Evolutionary conservation across 495 filamentous ascomycete species (phyloP).

Genomic region (Penicillium goetzii): DNA sequence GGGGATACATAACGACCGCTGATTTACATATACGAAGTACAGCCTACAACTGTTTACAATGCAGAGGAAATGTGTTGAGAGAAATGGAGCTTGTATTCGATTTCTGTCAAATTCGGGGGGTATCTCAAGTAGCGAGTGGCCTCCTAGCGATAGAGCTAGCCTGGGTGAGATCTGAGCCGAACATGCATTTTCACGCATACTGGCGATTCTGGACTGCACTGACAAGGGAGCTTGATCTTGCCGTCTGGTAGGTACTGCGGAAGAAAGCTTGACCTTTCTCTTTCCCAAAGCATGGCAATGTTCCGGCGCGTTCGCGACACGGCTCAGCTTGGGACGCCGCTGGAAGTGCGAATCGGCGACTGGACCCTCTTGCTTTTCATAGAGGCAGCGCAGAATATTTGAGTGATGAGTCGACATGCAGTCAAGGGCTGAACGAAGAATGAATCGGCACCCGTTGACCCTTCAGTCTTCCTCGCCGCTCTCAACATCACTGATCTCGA

Average conservation of each 20-base stretch:
- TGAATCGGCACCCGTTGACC: background rate
- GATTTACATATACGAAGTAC: background rate
- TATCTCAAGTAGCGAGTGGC: constrained; percentile 18
- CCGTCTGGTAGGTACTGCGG: background rate
- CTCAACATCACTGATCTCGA: constrained; percentile 50
- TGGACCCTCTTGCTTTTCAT: constrained; percentile 19
- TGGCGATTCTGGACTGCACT: constrained; percentile 1
- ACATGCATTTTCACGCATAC: background rate
- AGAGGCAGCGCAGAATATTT: constrained; percentile 1
- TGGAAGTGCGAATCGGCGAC: constrained; percentile 16
- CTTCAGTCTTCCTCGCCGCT: constrained; percentile 49
- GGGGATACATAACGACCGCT: background rate
- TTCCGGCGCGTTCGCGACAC: background rate
- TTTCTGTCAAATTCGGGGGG: constrained; percentile 18
- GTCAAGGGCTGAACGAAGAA: constrained; percentile 8
- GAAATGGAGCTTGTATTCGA: constrained; percentile 13
- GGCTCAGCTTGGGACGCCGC: constrained; percentile 19
- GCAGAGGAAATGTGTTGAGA: background rate
- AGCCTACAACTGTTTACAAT: background rate
- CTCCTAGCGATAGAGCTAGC: background rate
- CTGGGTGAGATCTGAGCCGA: constrained; percentile 1
- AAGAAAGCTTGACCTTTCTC: background rate
- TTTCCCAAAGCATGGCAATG: background rate
- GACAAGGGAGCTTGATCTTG: background rate
- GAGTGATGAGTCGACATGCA: background rate